These are phyloP conservation scores for Ascochyta viciae-villosae DNA, from an alignment of 2,329 filamentous ascomycete genomes.

Conservation along the genomic window DNA sequence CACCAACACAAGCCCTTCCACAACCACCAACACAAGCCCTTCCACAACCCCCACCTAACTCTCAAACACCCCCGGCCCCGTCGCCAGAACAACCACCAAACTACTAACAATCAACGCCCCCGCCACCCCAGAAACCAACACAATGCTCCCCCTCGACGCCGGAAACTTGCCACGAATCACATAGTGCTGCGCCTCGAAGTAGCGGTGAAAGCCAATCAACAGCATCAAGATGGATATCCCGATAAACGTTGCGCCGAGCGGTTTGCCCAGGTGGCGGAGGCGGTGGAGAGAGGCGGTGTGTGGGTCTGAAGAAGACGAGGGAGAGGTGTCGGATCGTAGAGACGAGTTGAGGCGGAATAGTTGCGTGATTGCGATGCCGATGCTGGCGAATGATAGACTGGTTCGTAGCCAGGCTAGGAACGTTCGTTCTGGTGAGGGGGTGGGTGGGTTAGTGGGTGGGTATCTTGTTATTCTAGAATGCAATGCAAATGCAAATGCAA, in stretches of 20 bases:
- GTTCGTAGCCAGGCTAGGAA: constrained; percentile 87
- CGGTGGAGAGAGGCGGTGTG: constrained; percentile 14
- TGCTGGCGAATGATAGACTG: constrained; percentile 80
- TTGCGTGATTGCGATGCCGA: constrained; percentile 84
- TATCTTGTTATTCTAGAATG: too few species aligned
- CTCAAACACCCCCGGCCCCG: constrained; percentile 59
- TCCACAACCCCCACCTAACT: constrained; percentile 19
- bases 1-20: too few species aligned
- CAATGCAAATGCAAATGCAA: too few species aligned
- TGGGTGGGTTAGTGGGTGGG: background rate
- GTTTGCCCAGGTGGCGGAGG: constrained; percentile 43
- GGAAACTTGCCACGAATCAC: constrained; percentile 82
- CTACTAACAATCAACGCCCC: constrained; percentile 64
- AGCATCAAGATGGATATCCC: constrained; percentile 77
- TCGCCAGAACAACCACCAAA: constrained; percentile 65
- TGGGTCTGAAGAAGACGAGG: background rate
- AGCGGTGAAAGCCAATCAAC: constrained; percentile 78
- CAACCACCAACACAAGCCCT: too few species aligned
- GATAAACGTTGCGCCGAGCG: constrained; percentile 73
- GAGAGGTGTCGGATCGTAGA: constrained; percentile 41
- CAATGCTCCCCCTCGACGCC: constrained; percentile 76
- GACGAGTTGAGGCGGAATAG: constrained; percentile 82
- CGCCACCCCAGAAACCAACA: constrained; percentile 72
- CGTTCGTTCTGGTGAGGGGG: constrained; percentile 68
- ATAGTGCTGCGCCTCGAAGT: constrained; percentile 80